Evolutionary conservation across 768 basidiomycete species (phyloP), one percentile per base, ranked within the genome.

Genomic region (Tylopilus vinaceipallidus): DNA sequence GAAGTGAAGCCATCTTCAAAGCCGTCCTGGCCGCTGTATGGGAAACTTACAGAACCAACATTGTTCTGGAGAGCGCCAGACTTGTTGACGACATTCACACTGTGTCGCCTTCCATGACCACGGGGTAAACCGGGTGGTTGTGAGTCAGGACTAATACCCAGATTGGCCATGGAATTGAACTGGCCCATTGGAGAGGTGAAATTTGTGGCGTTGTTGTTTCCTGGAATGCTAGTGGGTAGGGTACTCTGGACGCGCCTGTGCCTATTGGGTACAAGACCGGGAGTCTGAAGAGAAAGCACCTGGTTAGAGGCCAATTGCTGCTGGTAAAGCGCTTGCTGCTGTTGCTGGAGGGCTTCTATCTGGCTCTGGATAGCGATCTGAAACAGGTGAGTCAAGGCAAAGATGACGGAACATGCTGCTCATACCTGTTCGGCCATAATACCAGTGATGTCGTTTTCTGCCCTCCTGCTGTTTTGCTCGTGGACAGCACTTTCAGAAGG

Each of bases 371-470:
- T 64, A 38, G 91, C 91, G 62, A 95, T 89, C 89, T 91, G 62
- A 36, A 50, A 32, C 33, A 47, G 42, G 56, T 40, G n/a, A 39
- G 50, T 47, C 30, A 47, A 55, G 37, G 35, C 19, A 47, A 42
- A 33, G 38, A 30, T 2, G 32, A 26, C 10, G 34, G 32, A 44
- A 49, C n/a, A 22, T n/a, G 40, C 10, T 11, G 6, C 6, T 53
- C 73, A 53, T 56, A 91, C 93, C 80, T 98, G 95, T 69, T 98
- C 93, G 6, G 92, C 92, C 91, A 98, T 94, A 49, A 95, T 88
- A 22, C 89, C 89, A 29, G 81, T 82, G 48, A 94, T 82, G 64
- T 95, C 92, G 47, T 77, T 79, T 41, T 88, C 84, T 29, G 74
- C 66, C 65, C 84, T 82, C 54, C 84, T 73, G 57, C 81, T 80